phyloP scores from a whole-genome alignment of 495 filamentous ascomycete species.

The Penicillium lividum region DNA sequence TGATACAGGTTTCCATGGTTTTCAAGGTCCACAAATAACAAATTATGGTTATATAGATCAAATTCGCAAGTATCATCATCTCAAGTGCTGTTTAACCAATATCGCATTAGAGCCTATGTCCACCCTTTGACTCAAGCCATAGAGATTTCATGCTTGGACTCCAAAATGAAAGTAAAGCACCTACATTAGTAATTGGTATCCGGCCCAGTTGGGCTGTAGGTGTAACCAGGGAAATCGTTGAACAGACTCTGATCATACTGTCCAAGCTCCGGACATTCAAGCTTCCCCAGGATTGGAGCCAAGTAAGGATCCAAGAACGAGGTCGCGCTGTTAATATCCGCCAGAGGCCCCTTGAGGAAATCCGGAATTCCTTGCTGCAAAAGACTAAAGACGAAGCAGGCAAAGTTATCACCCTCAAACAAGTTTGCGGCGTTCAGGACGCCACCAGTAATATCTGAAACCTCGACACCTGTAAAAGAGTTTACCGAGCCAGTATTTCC shows the following conservation, averaged over 20 bases:
- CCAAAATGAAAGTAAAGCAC: neutral
- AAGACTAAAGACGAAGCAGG: slow-evolving; percentile 37
- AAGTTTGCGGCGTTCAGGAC: slow-evolving; percentile 36
- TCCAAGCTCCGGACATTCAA: slow-evolving; percentile 9
- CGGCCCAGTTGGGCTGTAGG: slow-evolving; percentile 12
- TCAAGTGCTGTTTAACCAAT: too few relatives aligned
- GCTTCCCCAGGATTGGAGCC: neutral
- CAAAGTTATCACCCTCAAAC: slow-evolving; percentile 39
- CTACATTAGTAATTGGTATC: slow-evolving; percentile 8
- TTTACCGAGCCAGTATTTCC: slow-evolving; percentile 56
- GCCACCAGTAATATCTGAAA: slow-evolving; percentile 46
- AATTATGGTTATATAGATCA: neutral
- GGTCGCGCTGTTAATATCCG: slow-evolving; percentile 10
- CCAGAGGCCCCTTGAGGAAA: slow-evolving; percentile 10
- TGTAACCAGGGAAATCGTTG: slow-evolving; percentile 9
- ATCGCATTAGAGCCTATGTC: too few relatives aligned
- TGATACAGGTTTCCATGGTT: neutral
- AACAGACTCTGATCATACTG: slow-evolving; percentile 16
- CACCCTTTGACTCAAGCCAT: too few relatives aligned
- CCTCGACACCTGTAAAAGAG: slow-evolving; percentile 48
- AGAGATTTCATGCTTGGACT: too few relatives aligned
- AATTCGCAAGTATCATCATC: neutral
- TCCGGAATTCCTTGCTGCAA: slow-evolving; percentile 11
- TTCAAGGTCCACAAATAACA: neutral
- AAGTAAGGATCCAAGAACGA: slow-evolving; percentile 4